Evolutionary conservation across 164 flowering plant genomes (phyloP), one percentile per base, ranked within the genome.

Genomic region (Chimonanthus praecox): DNA sequence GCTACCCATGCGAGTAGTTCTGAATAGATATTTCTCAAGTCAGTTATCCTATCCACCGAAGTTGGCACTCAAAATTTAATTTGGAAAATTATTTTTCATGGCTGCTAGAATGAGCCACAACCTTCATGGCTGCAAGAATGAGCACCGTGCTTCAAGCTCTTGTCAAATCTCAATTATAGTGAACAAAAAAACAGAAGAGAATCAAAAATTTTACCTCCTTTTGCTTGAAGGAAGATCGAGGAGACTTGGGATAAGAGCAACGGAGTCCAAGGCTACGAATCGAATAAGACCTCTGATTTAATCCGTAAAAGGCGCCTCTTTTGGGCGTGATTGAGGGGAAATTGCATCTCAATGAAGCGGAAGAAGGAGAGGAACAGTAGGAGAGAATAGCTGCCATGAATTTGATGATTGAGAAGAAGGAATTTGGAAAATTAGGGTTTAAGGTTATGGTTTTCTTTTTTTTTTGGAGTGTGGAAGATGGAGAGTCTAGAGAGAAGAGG

Each of bases 321-420:
- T 74, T 78, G 46, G 74, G 74, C 21, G 81, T 80, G 69, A 73
- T 15, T 13, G 50, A 74, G 7, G 79, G 83, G 51, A 54, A 48
- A 21, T 48, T 15, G 54, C 62, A 47, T 69, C 70, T 76, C n/a
- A 77, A 64, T 65, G 76, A 64, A 45, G 33, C 33, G 33, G 33
- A 33, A 33, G 81, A 33, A 15, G 75, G 65, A 68, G 80, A 75
- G 70, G 81, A 74, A 54, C 64, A 77, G 72, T 60, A 74, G 47
- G 87, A 85, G 72, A 85, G 62, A 61, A 82, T 62, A 66, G 84
- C 84, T 68, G 89, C 88, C 89, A 85, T 86, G 49, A 62, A 64
- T 67, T 71, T 50, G 8, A 49, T 10, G 16, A 46, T 58, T 21
- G 71, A 51, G 74, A 73, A 47, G 58, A 49, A 70, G 47, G 72